Percentiles rank a stretch among this genome's conserved stretches.
Conservation (phyloP, 129 eudicot genomes). For the Chrysanthemum lavandulifolium region DNA sequence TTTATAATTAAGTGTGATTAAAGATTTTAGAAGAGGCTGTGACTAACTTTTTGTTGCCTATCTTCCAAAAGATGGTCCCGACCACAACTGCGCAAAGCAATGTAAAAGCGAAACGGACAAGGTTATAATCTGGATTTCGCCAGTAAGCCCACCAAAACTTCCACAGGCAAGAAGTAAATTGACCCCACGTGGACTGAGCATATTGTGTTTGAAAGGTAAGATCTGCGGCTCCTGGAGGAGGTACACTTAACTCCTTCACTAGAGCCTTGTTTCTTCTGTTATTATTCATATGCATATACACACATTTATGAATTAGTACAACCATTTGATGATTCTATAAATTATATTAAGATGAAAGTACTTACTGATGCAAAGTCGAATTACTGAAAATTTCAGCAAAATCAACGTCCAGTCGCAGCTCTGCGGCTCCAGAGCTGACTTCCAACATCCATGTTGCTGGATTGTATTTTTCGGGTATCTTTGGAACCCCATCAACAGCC, state of each 20-base stretch:
- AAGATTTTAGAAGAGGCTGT: not conserved
- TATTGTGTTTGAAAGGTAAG: slow-evolving; percentile 54
- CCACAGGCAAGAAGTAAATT: slow-evolving; percentile 70
- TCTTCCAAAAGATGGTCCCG: slow-evolving; percentile 75
- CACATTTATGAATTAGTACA: not conserved
- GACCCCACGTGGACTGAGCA: slow-evolving; percentile 65
- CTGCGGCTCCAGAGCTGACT: slow-evolving; percentile 55
- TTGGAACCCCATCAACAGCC: slow-evolving; percentile 54
- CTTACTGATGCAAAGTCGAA: slow-evolving; percentile 48
- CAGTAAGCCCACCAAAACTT: slow-evolving; percentile 84
- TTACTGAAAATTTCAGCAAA: slow-evolving; percentile 49
- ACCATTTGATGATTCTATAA: not conserved
- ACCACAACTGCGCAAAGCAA: slow-evolving; percentile 59
- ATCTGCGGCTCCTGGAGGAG: slow-evolving; percentile 60
- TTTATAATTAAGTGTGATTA: not conserved
- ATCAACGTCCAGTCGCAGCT: slow-evolving; percentile 51
- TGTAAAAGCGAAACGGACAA: slow-evolving; percentile 61
- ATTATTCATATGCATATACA: not conserved
- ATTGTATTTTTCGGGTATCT: slow-evolving; percentile 53
- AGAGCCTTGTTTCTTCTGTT: slow-evolving; percentile 47
- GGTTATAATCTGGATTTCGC: slow-evolving; percentile 88
- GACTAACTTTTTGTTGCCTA: slow-evolving; percentile 57
- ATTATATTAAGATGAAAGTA: not conserved
- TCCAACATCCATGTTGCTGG: slow-evolving; percentile 85
- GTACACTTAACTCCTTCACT: slow-evolving; percentile 62